Percentiles rank a stretch among this genome's conserved stretches.
These are phyloP conservation scores for Nelumbo lutea DNA, from an alignment of 164 flowering plant species.

Conservation along the genomic window DNA sequence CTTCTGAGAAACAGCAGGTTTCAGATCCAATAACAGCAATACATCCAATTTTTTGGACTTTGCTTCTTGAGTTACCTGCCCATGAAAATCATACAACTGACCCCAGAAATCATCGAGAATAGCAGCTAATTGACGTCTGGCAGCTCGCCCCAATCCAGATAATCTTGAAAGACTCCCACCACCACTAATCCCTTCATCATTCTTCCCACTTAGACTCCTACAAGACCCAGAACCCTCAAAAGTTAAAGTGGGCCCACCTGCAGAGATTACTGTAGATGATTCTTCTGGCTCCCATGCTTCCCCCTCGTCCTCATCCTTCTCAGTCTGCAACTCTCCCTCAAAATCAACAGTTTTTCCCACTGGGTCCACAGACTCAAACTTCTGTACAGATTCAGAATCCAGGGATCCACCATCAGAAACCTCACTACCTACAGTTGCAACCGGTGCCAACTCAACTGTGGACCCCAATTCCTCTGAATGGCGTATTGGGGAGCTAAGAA, in stretches of 20 bases:
- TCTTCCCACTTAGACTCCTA: conserved; percentile 69
- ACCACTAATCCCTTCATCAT: conserved; percentile 72
- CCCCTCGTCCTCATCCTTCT: conserved; percentile 50
- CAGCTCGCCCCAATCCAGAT: conserved; percentile 93
- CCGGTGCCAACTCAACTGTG: conserved; percentile 16
- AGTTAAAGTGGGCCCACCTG: conserved; percentile 31
- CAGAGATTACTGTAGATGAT: conserved; percentile 33
- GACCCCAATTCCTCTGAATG: conserved; percentile 26
- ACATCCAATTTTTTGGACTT: conserved; percentile 54
- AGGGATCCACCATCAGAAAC: conserved; percentile 24
- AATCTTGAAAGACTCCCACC: conserved; percentile 88
- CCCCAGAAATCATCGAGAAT: conserved; percentile 97
- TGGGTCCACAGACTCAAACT: conserved; percentile 25
- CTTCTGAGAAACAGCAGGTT: conserved; percentile 30
- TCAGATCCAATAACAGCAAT: conserved; percentile 46
- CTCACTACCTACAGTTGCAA: conserved; percentile 21
- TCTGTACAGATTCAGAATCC: conserved; percentile 16
- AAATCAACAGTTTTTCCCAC: conserved; percentile 34
- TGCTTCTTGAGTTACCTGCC: conserved; percentile 67
- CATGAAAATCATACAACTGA: conserved; percentile 84
- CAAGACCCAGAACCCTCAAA: conserved; percentile 80
- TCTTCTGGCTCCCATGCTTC: conserved; percentile 68
- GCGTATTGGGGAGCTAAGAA: conserved; percentile 14
- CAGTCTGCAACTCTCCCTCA: conserved; percentile 32
- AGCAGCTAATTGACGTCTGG: conserved; percentile 73